Evolutionary conservation across 2,329 filamentous ascomycete species (phyloP), one percentile per base, ranked within the genome.

Genomic region (Penicillium olsonii): DNA sequence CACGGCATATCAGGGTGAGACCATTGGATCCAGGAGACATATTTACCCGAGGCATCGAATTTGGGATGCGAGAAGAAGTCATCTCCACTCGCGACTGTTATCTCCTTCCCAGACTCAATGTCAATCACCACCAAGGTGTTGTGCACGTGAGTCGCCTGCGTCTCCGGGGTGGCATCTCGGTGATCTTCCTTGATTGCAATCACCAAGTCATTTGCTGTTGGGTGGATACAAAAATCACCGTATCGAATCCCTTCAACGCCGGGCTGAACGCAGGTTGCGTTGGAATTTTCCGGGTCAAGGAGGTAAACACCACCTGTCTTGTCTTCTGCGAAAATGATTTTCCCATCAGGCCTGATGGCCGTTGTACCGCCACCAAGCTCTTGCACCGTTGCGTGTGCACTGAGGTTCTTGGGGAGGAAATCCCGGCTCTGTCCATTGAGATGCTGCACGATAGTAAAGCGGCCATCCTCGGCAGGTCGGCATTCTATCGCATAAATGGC

Each of bases 181-280:
- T 81, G 79, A 27, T 81, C 77, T 57, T 83, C 80, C 52, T 79
- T 68, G n/a, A 78, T 71, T 0, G 79, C 78, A 10, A 83, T 56
- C 2, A 81, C 72, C 75, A 75, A 79, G 17, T 66, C 53, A 2
- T 47, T 27, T 7, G 64, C 56, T 0, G 43, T 52, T 3, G 68
- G 66, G 47, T 77, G 71, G 2, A 70, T 70, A 41, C 74, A 79
- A 70, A 14, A 74, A 73, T 58, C 78, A 76, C 52, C 77, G 68
- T 49, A 80, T 38, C 17, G 66, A 61, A 60, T 52, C n/a, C 53
- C 57, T 15, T 12, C 64, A 42, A 14, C 66, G 54, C 3, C 57
- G 7, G 44, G 60, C 52, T 6, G 73, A 41, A n/a, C 78, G 34
- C 24, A 66, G 40, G 4, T 63, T 2, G 72, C 70, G 10, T 69